Base-by-base conservation (phyloP, 306 rosid genomes). In the Calophaca sinica region DNA sequence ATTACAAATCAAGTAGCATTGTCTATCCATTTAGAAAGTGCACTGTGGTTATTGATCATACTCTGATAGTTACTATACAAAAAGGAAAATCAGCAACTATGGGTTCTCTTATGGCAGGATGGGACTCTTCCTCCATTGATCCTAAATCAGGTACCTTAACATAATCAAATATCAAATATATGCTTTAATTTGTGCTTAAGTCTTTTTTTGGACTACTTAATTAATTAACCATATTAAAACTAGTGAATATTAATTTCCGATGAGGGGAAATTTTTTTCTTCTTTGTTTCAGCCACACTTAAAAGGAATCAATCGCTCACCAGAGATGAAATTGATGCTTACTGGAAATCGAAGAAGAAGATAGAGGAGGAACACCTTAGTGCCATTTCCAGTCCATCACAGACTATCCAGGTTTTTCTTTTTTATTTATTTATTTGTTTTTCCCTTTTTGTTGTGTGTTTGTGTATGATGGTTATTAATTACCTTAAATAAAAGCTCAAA, bases 41-140 rank as follows among this genome's bases (percentile, higher is more conserved):
- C 72, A 66, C 5, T 48, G 66, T 64, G 44, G n/a, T 28, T 26
- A 28, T 10, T 4, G 6, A 58, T 31, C 26, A 39, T 5, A 9
- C 32, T 32, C 13, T 61, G n/a, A 65, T 44, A 14, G 2, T 5
- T 20, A 20, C 26, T 20, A 20, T 63, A 2, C 26, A 44, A 4
- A 64, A 69, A 50, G 62, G 38, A 50, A 32, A 50, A 32, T 44
- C 9, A 45, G 51, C 71, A 78, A 32, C 70, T 46, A 66, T 93
- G 98, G 97, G 98, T 84, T 93, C 98, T 64, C 88, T 91, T 52
- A 89, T 91, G 96, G 84, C 91, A 38, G 98, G 97, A 58, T 89
- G 98, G 98, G 65, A 31, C 52, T 88, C 97, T 2, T 81, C 79
- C 3, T 60, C 58, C 4, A 48, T 62, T 13, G 78, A 81, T 72